These are phyloP conservation scores for Debaryomycetaceae sp. DNA, from an alignment of 1,139 yeast genomes.

Conservation along the genomic window DNA sequence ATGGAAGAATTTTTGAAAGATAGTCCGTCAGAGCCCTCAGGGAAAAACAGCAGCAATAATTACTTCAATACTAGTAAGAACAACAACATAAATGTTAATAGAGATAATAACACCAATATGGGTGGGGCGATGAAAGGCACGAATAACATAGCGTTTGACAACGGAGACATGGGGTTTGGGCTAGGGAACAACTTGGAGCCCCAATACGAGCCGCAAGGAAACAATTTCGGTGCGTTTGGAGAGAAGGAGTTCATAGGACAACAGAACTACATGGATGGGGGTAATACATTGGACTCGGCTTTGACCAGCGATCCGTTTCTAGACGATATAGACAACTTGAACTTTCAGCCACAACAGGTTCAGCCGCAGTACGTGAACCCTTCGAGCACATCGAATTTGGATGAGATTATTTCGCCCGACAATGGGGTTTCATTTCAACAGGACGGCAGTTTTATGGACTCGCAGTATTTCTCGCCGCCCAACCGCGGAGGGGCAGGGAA, in stretches of 20 bases:
- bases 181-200: not conserved
- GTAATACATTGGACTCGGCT: constrained; percentile 3
- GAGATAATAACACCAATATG: not conserved
- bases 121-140: not conserved
- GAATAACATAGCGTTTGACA: not conserved
- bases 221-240: constrained; percentile 7
- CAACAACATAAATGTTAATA: constrained; percentile 6
- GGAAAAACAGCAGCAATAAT: constrained; percentile 3
- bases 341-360: constrained; percentile 10
- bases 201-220: not conserved
- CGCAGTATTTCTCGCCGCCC: constrained; percentile 45
- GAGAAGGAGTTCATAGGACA: constrained; percentile 5
- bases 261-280: constrained; percentile 5
- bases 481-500: constrained; percentile 15
- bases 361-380: constrained; percentile 15
- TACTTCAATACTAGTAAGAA: constrained; percentile 5
- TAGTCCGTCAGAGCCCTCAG: constrained; percentile 29
- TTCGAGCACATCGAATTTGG: constrained; percentile 23
- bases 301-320: constrained; percentile 32
- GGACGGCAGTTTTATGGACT: constrained; percentile 26
- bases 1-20: constrained; percentile 41
- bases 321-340: constrained; percentile 29
- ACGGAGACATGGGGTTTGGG: not conserved
- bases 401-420: constrained; percentile 36
- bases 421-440: constrained; percentile 10